Evolutionary conservation across 495 filamentous ascomycete genomes (phyloP).

Genomic region (Paragyromitra xinjiangensis): DNA sequence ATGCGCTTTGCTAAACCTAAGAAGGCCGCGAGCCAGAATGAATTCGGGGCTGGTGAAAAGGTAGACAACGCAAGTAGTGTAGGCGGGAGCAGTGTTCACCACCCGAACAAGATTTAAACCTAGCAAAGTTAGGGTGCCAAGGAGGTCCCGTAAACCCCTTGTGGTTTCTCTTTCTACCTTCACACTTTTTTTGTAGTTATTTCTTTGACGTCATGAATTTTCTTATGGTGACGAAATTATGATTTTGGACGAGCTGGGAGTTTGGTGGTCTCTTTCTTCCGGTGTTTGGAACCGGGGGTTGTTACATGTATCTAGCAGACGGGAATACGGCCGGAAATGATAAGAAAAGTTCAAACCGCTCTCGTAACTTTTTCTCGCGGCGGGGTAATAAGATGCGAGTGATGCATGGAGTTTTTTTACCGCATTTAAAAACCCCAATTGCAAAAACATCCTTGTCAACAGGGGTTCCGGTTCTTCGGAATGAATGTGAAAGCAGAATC

Average conservation of each 20-base stretch:
- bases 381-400: neutral
- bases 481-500: neutral
- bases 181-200: neutral
- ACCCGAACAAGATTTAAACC: constrained; percentile 43
- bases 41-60: constrained; percentile 61
- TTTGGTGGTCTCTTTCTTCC: neutral
- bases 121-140: neutral
- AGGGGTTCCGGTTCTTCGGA: neutral
- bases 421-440: neutral
- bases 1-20: constrained; percentile 39
- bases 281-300: neutral
- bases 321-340: neutral
- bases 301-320: neutral
- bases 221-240: neutral
- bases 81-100: constrained; percentile 52
- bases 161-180: neutral
- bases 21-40: constrained; percentile 57
- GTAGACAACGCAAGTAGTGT: constrained; percentile 50
- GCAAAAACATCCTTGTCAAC: neutral
- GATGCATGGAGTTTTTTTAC: neutral
- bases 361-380: neutral
- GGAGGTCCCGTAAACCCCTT: neutral
- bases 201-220: constrained; percentile 4
- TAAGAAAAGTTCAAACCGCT: neutral
- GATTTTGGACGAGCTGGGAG: neutral